phyloP scores from a whole-genome alignment of 257 asterid species.

The Jacaranda mimosifolia region DNA sequence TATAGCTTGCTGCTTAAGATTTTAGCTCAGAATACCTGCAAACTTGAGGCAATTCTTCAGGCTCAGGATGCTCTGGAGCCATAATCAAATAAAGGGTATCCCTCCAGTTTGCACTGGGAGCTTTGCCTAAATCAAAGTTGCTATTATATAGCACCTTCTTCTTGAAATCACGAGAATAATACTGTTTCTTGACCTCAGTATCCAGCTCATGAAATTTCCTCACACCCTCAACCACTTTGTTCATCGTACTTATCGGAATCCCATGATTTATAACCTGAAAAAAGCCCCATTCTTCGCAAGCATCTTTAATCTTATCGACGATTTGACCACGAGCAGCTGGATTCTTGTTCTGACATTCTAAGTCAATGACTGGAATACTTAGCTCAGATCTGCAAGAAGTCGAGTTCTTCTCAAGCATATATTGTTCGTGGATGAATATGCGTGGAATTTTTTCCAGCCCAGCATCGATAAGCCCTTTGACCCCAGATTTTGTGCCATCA shows the following conservation, averaged over 20 bases:
- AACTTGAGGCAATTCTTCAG: conserved; percentile 36
- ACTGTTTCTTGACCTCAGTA: conserved; percentile 40
- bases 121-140: conserved; percentile 41
- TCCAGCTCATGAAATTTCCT: conserved; percentile 46
- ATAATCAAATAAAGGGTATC: conserved; percentile 44
- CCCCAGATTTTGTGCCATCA: conserved; percentile 28
- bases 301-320: conserved; percentile 32
- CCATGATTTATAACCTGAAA: conserved; percentile 53
- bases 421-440: conserved; percentile 26
- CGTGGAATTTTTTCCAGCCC: conserved; percentile 30
- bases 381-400: not conserved
- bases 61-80: conserved; percentile 48
- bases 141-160: conserved; percentile 37
- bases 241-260: conserved; percentile 27
- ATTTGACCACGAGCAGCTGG: not conserved
- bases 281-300: conserved; percentile 45
- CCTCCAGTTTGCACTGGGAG: conserved; percentile 52
- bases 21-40: conserved; percentile 31
- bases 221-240: conserved; percentile 30
- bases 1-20: too few relatives aligned
- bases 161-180: conserved; percentile 45
- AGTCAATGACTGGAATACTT: conserved; percentile 43
- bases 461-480: conserved; percentile 29
- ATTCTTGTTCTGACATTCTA: conserved; percentile 20
- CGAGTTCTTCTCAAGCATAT: not conserved